Evolutionary conservation across 2,329 filamentous ascomycete species (phyloP).

Genomic region (Alternaria dauci): DNA sequence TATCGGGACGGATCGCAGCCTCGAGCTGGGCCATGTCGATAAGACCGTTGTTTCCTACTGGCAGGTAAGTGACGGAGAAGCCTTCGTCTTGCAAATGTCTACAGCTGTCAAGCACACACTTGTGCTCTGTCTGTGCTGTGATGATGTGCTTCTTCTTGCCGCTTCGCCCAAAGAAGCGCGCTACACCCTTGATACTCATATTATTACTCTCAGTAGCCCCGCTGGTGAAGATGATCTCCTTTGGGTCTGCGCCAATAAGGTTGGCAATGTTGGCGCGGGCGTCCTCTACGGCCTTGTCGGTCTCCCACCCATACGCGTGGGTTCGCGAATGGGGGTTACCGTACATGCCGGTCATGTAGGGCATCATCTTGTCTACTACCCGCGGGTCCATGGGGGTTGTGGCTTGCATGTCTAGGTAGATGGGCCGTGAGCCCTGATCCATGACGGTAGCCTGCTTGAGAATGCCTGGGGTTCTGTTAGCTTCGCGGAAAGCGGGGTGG

Average conservation of each 20-base stretch:
- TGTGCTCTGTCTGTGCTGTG: constrained; percentile 97
- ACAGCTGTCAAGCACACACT: constrained; percentile 97
- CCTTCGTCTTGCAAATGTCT: constrained; percentile 96
- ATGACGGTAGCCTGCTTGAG: constrained; percentile 91
- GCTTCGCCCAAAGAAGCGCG: constrained; percentile 88
- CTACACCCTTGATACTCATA: constrained; percentile 99
- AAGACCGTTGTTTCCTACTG: constrained; percentile 86
- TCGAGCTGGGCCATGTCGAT: constrained; percentile 84
- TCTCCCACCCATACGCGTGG: constrained; percentile 98
- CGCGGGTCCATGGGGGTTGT: constrained; percentile 95
- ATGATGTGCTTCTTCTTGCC: constrained; percentile 99
- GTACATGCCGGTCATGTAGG: constrained; percentile 90
- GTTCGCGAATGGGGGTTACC: constrained; percentile 98
- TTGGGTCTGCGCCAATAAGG: constrained; percentile 91
- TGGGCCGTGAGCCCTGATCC: constrained; percentile 90
- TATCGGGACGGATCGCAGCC: constrained; percentile 89
- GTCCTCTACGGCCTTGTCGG: constrained; percentile 89
- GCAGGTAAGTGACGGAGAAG: constrained; percentile 95
- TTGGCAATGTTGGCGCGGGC: constrained; percentile 83
- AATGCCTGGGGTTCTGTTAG: constrained; percentile 64
- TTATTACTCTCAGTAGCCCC: constrained; percentile 99
- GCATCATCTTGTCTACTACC: constrained; percentile 95
- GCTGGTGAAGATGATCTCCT: constrained; percentile 99
- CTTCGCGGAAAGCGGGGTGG: constrained; percentile 10
- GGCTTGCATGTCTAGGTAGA: constrained; percentile 98